These are phyloP conservation scores for Orbilia blumenaviensis DNA, from an alignment of 2,329 filamentous ascomycete genomes.

Conservation along the genomic window DNA sequence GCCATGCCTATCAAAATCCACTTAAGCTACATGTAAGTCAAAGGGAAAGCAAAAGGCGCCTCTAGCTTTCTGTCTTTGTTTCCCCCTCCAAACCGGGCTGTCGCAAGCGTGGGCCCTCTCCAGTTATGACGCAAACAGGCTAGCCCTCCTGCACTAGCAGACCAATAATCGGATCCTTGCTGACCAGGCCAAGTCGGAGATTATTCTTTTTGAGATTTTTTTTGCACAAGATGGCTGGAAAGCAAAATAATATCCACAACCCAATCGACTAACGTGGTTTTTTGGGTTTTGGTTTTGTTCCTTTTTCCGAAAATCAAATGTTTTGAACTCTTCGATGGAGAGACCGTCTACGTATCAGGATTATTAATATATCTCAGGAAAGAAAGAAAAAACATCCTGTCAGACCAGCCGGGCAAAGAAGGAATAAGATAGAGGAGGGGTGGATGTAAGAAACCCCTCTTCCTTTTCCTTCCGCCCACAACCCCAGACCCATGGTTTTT, in stretches of 20 bases:
- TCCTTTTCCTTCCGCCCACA: neutral
- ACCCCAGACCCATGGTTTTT: neutral
- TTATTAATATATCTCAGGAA: neutral
- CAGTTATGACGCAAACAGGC: constrained; percentile 49
- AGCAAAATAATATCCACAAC: too few species aligned
- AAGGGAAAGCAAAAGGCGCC: too few species aligned
- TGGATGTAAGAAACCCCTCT: neutral
- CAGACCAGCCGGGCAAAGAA: neutral
- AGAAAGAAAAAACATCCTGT: neutral
- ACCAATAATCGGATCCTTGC: neutral
- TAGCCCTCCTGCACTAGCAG: constrained; percentile 9
- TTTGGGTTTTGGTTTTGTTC: too few species aligned
- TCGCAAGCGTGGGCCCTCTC: constrained; percentile 31
- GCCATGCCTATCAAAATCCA: neutral
- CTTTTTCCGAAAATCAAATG: too few species aligned
- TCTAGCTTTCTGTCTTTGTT: neutral
- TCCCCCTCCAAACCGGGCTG: constrained; percentile 19
- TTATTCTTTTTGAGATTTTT: constrained; percentile 5
- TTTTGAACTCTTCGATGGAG: too few species aligned
- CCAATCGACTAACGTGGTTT: too few species aligned
- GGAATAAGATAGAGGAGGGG: too few species aligned
- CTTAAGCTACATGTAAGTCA: too few species aligned
- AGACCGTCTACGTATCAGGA: neutral
- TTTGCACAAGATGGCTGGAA: constrained; percentile 23
- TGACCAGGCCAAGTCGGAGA: constrained; percentile 26